A percentile compares a stretch with the other conserved stretches of the same genome.
These are phyloP conservation scores for Coemansia sp. DNA, from an alignment of 192 early-diverging fungal genomes.

Conservation along the genomic window DNA sequence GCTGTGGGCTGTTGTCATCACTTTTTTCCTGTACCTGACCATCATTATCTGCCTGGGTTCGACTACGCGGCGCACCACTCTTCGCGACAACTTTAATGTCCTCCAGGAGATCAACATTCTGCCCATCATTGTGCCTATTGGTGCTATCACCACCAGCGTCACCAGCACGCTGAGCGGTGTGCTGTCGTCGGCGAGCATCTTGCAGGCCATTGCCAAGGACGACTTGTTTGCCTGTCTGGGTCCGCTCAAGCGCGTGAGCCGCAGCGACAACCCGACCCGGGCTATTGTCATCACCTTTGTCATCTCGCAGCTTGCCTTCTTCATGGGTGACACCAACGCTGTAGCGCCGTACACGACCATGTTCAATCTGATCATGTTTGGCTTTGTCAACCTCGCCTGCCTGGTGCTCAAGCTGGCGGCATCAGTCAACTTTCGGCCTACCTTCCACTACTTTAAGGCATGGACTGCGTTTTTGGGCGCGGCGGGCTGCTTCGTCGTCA, in stretches of 20 bases:
- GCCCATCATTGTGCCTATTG: constrained; percentile 56
- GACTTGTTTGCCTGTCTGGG: constrained; percentile 56
- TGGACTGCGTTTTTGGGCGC: constrained; percentile 61
- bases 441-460: constrained; percentile 64
- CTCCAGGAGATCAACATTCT: constrained; percentile 62
- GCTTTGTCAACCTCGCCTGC: constrained; percentile 64
- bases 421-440: constrained; percentile 68
- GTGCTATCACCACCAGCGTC: constrained; percentile 60
- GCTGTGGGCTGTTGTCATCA: constrained; percentile 58
- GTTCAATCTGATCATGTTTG: constrained; percentile 62
- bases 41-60: constrained; percentile 59
- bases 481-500: constrained; percentile 52
- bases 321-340: constrained; percentile 61
- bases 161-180: constrained; percentile 61
- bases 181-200: constrained; percentile 59
- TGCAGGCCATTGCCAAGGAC: constrained; percentile 67
- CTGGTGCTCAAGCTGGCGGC: constrained; percentile 61
- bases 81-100: constrained; percentile 61
- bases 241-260: constrained; percentile 20
- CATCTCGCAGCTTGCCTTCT: constrained; percentile 57
- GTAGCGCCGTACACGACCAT: constrained; percentile 67
- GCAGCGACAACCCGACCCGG: constrained; percentile 24
- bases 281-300: constrained; percentile 44
- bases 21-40: constrained; percentile 55
- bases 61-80: constrained; percentile 56